A percentile compares a stretch with the other conserved stretches of the same genome.
phyloP scores from a whole-genome alignment of 2,329 filamentous ascomycete species.

The Hypoxylon sp. region DNA sequence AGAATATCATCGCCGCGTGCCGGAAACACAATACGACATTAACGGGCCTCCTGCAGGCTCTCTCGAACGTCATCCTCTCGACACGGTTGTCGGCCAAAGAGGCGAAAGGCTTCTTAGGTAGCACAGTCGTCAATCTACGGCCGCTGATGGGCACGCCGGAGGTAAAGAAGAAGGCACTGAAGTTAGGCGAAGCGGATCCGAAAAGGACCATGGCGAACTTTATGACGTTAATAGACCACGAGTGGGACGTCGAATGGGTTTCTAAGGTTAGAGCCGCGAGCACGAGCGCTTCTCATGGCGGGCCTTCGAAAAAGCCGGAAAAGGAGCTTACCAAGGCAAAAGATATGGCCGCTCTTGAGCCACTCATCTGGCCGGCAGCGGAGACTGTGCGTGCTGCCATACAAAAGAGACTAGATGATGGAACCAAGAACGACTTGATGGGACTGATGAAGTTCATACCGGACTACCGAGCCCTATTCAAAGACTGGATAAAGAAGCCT shows the following conservation, averaged over 20 bases:
- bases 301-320: background rate
- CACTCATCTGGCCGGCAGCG: constrained; percentile 42
- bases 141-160: constrained; percentile 32
- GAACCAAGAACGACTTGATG: constrained; percentile 52
- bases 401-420: constrained; percentile 44
- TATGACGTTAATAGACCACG: constrained; percentile 40
- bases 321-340: background rate
- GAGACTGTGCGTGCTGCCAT: constrained; percentile 50
- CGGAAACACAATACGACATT: constrained; percentile 41
- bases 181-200: constrained; percentile 22
- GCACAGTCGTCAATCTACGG: constrained; percentile 40
- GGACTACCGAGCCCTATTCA: constrained; percentile 32
- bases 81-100: constrained; percentile 15
- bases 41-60: constrained; percentile 40
- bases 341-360: constrained; percentile 15
- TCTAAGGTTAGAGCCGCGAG: constrained; percentile 20
- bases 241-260: constrained; percentile 36
- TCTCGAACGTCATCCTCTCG: constrained; percentile 33
- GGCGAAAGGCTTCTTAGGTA: constrained; percentile 32
- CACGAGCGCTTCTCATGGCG: background rate
- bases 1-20: constrained; percentile 34
- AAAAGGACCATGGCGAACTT: constrained; percentile 42
- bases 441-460: constrained; percentile 50
- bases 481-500: constrained; percentile 28
- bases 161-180: background rate